These are phyloP conservation scores for Fusarium secorum DNA, from an alignment of 2,329 filamentous ascomycete species.

Conservation along the genomic window DNA sequence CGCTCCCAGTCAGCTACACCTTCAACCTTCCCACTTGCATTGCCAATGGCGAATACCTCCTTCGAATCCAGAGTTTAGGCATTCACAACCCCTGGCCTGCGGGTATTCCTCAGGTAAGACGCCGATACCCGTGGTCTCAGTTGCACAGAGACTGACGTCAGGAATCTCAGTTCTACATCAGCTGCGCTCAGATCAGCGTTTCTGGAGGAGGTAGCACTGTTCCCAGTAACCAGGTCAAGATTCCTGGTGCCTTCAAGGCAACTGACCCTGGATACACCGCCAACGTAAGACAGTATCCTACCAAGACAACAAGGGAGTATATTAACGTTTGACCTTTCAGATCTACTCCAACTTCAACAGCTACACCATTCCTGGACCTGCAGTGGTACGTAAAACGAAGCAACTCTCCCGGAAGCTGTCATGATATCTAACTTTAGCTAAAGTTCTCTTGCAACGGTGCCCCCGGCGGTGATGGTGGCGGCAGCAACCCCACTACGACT, in stretches of 20 bases:
- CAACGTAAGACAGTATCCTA: not conserved
- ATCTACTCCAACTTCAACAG: conserved; percentile 16
- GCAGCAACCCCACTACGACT: not conserved
- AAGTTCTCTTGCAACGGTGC: conserved; percentile 14
- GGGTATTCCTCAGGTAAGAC: not conserved
- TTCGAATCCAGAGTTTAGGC: conserved; percentile 1
- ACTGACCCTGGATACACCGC: conserved; percentile 5
- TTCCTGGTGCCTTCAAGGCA: not conserved
- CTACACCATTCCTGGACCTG: not conserved
- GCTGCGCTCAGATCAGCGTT: conserved; percentile 6
- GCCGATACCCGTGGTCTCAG: rapidly evolving
- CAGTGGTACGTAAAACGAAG: not conserved
- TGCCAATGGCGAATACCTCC: conserved; percentile 4
- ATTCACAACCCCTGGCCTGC: conserved; percentile 13
- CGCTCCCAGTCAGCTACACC: not conserved
- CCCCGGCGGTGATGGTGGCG: not conserved
- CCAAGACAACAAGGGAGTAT: rapidly evolving
- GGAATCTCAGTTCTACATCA: not conserved
- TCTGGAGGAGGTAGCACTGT: conserved; percentile 1
- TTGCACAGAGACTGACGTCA: rapidly evolving
- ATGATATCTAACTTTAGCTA: rapidly evolving
- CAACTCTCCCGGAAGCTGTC: rapidly evolving
- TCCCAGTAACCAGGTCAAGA: conserved; percentile 9
- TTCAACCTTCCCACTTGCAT: conserved; percentile 6
- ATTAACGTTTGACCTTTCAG: not conserved